Evolutionary conservation across 768 basidiomycete genomes (phyloP).

Genomic region (Termitomyces sp.): DNA sequence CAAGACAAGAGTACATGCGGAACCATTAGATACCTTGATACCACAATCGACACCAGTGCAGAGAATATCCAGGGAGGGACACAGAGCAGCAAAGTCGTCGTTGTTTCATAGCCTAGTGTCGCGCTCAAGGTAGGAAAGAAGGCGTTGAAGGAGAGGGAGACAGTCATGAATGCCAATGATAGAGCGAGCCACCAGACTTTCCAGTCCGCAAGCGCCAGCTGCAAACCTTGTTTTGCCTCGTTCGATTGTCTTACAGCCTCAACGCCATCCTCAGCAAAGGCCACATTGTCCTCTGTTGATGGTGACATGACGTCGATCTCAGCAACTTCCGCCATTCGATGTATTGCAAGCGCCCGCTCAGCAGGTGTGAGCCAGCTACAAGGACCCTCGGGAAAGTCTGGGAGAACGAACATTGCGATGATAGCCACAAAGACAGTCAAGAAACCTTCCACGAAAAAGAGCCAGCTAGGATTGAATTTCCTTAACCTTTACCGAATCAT

Average conservation of each 20-base stretch:
- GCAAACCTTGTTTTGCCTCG: slow-evolving; percentile 40
- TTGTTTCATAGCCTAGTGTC: slow-evolving; percentile 64
- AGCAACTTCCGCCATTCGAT: slow-evolving; percentile 63
- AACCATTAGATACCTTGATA: slow-evolving; percentile 35
- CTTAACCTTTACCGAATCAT: background rate
- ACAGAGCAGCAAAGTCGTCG: slow-evolving; percentile 67
- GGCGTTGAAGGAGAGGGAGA: slow-evolving; percentile 70
- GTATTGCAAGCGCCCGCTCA: slow-evolving; percentile 55
- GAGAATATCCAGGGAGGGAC: slow-evolving; percentile 79
- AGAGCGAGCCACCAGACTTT: slow-evolving; percentile 81
- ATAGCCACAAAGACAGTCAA: slow-evolving; percentile 53
- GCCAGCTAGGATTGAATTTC: slow-evolving; percentile 43
- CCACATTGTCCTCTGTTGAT: slow-evolving; percentile 17
- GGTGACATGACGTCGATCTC: slow-evolving; percentile 45
- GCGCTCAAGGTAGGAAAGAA: slow-evolving; percentile 75
- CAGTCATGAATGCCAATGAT: slow-evolving; percentile 51
- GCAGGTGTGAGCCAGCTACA: slow-evolving; percentile 53
- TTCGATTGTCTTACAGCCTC: background rate
- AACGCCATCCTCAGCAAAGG: background rate
- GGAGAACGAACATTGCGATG: slow-evolving; percentile 61
- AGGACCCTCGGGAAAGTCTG: slow-evolving; percentile 72
- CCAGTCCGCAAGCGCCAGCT: slow-evolving; percentile 67
- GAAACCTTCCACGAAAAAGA: slow-evolving; percentile 73
- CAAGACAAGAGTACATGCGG: slow-evolving; percentile 2
- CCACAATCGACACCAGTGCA: slow-evolving; percentile 47